These are phyloP conservation scores for Botrytis fabae DNA, from an alignment of 2,329 filamentous ascomycete genomes.

Conservation along the genomic window DNA sequence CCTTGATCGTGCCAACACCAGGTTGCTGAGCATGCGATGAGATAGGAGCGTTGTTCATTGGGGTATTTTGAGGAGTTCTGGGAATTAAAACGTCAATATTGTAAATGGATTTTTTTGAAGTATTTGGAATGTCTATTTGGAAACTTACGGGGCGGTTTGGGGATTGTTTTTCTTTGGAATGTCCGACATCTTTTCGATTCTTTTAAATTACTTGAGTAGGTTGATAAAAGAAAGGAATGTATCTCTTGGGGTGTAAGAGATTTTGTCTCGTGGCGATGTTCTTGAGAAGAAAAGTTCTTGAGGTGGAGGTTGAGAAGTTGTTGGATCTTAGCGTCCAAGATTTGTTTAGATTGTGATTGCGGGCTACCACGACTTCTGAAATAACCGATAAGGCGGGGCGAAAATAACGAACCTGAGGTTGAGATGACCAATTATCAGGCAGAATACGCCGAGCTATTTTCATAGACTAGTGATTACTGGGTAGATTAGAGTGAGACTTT, in stretches of 20 bases:
- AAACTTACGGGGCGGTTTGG: conserved; percentile 63
- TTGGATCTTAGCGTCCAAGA: conserved; percentile 25
- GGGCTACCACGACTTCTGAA: conserved; percentile 20
- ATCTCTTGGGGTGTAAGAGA: conserved; percentile 19
- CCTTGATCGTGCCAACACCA: conserved; percentile 90
- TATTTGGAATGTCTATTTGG: conserved; percentile 19
- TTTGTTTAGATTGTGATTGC: conserved; percentile 24
- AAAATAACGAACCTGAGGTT: conserved; percentile 20
- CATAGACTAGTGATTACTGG: not conserved
- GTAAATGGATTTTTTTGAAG: conserved; percentile 13
- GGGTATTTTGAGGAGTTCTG: conserved; percentile 98
- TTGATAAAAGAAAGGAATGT: conserved; percentile 5
- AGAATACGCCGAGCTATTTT: not conserved
- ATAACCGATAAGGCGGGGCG: conserved; percentile 25
- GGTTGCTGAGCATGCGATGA: conserved; percentile 97
- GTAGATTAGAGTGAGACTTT: not conserved
- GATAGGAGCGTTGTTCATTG: conserved; percentile 92
- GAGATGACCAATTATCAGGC: conserved; percentile 2
- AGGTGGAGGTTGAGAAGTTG: conserved; percentile 25
- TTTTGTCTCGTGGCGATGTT: conserved; percentile 23
- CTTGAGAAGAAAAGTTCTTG: conserved; percentile 23
- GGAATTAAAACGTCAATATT: conserved; percentile 33
- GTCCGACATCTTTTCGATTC: conserved; percentile 56
- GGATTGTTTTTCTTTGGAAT: conserved; percentile 60
- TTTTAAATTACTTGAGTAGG: conserved; percentile 10